Percentiles rank a stretch among this genome's conserved stretches.
phyloP scores from a whole-genome alignment of 805 yeast species.

The Hanseniaspora valbyensis region DNA sequence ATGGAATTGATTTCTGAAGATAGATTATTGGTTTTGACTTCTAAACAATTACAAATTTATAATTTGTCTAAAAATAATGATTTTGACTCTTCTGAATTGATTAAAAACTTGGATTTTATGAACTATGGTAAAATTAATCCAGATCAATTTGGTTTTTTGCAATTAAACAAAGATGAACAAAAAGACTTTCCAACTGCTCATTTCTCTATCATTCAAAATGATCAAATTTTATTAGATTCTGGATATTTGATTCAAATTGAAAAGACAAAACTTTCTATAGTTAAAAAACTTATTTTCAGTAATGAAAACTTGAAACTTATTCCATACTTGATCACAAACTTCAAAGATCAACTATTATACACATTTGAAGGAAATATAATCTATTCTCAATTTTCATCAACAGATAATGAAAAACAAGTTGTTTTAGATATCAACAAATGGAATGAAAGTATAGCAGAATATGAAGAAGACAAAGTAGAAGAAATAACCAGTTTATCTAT shows the following conservation, averaged over 20 bases:
- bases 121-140: background rate
- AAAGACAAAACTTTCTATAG: background rate
- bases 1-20: slow-evolving; percentile 3
- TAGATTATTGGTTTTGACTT: slow-evolving; percentile 6
- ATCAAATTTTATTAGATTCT: background rate
- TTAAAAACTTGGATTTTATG: background rate
- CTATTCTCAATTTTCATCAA: background rate
- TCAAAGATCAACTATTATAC: background rate
- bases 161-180: background rate
- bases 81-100: background rate
- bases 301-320: no score
- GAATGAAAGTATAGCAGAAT: slow-evolving; percentile 12
- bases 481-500: slow-evolving; percentile 6
- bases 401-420: background rate
- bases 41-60: slow-evolving; percentile 2
- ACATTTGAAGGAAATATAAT: background rate
- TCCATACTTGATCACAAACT: background rate
- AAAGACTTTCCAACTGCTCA: background rate
- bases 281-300: background rate
- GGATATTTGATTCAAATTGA: background rate
- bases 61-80: background rate
- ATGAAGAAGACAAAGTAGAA: slow-evolving; percentile 12
- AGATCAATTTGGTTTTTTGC: background rate
- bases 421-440: slow-evolving; percentile 2
- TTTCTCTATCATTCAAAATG: background rate